Percentiles rank a stretch among this genome's conserved stretches.
Evolutionary conservation across 345 rosid species (phyloP).

Genomic region (Eucalyptus brandiana): DNA sequence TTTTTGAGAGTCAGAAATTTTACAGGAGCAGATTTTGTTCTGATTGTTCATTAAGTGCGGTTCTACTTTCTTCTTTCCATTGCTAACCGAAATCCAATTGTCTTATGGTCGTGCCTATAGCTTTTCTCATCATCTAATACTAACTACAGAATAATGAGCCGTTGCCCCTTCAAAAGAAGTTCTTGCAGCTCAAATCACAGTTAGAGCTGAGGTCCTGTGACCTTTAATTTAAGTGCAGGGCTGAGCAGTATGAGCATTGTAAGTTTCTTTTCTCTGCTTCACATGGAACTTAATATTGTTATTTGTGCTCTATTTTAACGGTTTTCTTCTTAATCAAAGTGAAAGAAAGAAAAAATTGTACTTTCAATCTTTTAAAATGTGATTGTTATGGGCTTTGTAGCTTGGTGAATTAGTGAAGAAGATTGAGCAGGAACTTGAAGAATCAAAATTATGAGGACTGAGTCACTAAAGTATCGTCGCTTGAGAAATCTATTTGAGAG

Average conservation of each 20-base stretch:
- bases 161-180: constrained; percentile 61
- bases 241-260: constrained; percentile 90
- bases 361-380: not conserved
- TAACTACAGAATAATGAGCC: constrained; percentile 63
- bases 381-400: constrained; percentile 9
- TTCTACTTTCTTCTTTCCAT: not conserved
- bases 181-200: constrained; percentile 51
- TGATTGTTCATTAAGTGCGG: not conserved
- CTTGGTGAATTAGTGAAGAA: constrained; percentile 75
- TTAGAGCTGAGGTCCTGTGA: constrained; percentile 77
- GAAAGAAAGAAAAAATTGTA: not conserved
- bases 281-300: not conserved
- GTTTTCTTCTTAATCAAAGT: not conserved
- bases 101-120: not conserved
- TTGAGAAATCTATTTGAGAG: no score
- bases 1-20: no score
- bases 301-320: not conserved
- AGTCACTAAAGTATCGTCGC: no score
- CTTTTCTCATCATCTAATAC: not conserved
- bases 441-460: constrained; percentile 16
- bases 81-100: not conserved
- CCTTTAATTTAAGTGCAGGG: constrained; percentile 69
- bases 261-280: constrained; percentile 39
- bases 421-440: constrained; percentile 72
- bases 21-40: no score